A percentile compares a stretch with the other conserved stretches of the same genome.
Evolutionary conservation across 768 basidiomycete species (phyloP).

Genomic region (Lactarius hengduanensis): DNA sequence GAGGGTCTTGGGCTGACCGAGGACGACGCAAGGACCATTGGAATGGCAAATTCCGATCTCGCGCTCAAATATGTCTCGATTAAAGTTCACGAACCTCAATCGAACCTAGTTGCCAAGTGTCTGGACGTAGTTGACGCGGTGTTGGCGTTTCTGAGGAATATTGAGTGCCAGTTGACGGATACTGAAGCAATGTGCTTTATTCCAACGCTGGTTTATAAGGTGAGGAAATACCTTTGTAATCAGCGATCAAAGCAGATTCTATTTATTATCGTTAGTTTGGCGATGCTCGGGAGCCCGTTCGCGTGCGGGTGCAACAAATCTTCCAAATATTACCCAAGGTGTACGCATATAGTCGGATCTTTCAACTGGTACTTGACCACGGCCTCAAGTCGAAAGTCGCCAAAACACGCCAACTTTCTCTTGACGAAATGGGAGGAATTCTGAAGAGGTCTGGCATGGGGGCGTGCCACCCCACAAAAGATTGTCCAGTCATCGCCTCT

Average conservation of each 20-base stretch:
- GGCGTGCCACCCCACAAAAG: conserved; percentile 77
- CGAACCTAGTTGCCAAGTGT: conserved; percentile 84
- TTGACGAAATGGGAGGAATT: conserved; percentile 78
- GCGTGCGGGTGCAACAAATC: conserved; percentile 76
- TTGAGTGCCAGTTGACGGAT: conserved; percentile 79
- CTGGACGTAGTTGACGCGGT: conserved; percentile 83
- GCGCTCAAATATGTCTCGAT: conserved; percentile 92
- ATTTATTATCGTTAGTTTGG: conserved; percentile 62
- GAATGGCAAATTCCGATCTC: conserved; percentile 87
- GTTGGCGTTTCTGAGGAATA: conserved; percentile 66
- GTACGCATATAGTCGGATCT: conserved; percentile 90
- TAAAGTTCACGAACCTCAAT: conserved; percentile 86
- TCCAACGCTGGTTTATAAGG: conserved; percentile 88
- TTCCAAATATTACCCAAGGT: conserved; percentile 84
- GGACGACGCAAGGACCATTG: conserved; percentile 57
- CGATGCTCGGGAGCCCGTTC: conserved; percentile 82
- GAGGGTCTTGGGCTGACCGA: conserved; percentile 47
- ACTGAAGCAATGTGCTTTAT: conserved; percentile 85
- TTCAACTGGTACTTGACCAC: conserved; percentile 82
- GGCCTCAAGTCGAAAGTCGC: conserved; percentile 89
- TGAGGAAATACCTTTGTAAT: conserved; percentile 40
- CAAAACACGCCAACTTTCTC: conserved; percentile 82
- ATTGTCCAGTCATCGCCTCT: conserved; percentile 71
- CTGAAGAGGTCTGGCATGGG: conserved; percentile 80
- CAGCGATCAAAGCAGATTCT: not conserved